Evolutionary conservation across 495 filamentous ascomycete species (phyloP).

Genomic region (Aspergillus leporis): DNA sequence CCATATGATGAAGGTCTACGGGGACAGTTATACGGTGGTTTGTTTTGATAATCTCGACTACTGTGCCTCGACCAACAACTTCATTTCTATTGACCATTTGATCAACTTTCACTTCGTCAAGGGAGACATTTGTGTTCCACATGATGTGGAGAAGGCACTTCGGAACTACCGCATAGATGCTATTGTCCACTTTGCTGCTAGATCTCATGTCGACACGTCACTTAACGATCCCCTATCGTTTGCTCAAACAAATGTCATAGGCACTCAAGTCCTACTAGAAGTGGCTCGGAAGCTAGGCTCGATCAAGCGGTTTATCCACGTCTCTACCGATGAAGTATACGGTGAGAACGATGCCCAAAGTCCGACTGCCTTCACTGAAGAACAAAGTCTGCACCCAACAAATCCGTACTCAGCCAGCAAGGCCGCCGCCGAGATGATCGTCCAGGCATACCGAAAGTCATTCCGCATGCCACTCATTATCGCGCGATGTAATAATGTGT

Average conservation of each 20-base stretch:
- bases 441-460: conserved; percentile 71
- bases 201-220: conserved; percentile 71
- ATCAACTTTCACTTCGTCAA: conserved; percentile 75
- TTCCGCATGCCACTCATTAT: conserved; percentile 72
- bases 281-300: conserved; percentile 57
- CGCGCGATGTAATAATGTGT: conserved; percentile 76
- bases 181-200: conserved; percentile 75
- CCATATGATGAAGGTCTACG: background rate
- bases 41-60: conserved; percentile 9
- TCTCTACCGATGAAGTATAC: conserved; percentile 78
- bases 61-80: conserved; percentile 4
- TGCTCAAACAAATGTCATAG: conserved; percentile 70
- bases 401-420: conserved; percentile 80
- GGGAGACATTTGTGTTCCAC: conserved; percentile 66
- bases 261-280: conserved; percentile 72
- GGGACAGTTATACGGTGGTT: background rate
- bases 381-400: conserved; percentile 63
- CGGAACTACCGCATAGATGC: conserved; percentile 66
- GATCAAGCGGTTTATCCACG: conserved; percentile 68
- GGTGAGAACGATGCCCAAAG: conserved; percentile 63
- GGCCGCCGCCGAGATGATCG: conserved; percentile 78
- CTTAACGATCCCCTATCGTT: conserved; percentile 73
- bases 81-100: conserved; percentile 16
- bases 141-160: conserved; percentile 60
- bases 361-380: conserved; percentile 39